These are phyloP conservation scores for Cryptococcus jaspeensis DNA, from an alignment of 1,284 basidiomycete species.

Conservation along the genomic window DNA sequence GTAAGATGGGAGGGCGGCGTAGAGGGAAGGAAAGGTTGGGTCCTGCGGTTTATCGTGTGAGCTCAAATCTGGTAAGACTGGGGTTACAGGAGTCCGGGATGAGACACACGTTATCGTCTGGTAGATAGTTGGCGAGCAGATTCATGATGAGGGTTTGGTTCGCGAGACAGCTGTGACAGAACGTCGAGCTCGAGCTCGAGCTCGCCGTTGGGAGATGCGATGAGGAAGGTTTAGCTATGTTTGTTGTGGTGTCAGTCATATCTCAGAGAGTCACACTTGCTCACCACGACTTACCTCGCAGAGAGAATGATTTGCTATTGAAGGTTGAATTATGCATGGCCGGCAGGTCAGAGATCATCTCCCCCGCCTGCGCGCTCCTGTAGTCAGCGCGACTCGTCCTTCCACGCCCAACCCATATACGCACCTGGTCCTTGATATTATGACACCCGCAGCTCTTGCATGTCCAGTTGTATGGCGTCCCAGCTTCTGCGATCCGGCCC, in stretches of 20 bases:
- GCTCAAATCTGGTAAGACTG: not conserved
- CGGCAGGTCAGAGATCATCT: constrained; percentile 77
- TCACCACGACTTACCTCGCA: constrained; percentile 60
- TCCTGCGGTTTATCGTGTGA: constrained; percentile 55
- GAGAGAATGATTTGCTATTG: constrained; percentile 69
- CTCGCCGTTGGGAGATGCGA: constrained; percentile 29
- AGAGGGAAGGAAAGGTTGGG: constrained; percentile 64
- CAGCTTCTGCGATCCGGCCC: constrained; percentile 18
- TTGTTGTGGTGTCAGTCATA: not conserved
- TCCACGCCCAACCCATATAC: not conserved
- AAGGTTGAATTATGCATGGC: constrained; percentile 76
- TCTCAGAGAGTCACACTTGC: too few species aligned
- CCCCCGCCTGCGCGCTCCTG: constrained; percentile 54
- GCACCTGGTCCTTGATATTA: constrained; percentile 42
- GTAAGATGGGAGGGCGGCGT: constrained; percentile 67
- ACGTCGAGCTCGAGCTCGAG: constrained; percentile 52
- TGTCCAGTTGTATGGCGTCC: constrained; percentile 41
- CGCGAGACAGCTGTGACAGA: constrained; percentile 83
- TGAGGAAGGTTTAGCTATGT: constrained; percentile 28
- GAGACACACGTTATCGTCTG: constrained; percentile 60
- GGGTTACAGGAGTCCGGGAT: not conserved
- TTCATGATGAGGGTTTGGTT: constrained; percentile 84
- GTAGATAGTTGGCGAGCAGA: constrained; percentile 82
- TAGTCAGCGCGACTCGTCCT: not conserved
- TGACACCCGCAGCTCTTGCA: constrained; percentile 46